These are phyloP conservation scores for Lenzites betulinus DNA, from an alignment of 768 basidiomycete species.

Conservation along the genomic window DNA sequence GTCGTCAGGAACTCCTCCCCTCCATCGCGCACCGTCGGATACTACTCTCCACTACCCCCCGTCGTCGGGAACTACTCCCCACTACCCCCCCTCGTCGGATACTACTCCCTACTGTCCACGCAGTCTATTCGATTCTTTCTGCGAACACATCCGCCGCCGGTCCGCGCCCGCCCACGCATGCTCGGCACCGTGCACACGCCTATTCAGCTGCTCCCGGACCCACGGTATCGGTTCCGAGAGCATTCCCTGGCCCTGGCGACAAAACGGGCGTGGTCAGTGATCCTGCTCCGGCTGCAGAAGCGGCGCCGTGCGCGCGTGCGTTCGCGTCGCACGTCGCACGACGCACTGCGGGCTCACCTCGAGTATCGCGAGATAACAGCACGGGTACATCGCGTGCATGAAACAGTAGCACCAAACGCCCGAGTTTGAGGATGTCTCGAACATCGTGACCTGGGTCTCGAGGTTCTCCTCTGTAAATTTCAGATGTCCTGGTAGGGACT, in stretches of 20 bases:
- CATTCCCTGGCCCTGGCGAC: slow-evolving; percentile 23
- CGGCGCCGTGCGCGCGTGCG: neutral
- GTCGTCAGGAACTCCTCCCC: no score
- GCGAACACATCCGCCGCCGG: no score
- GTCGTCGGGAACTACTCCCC: no score
- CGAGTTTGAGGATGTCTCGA: slow-evolving; percentile 75
- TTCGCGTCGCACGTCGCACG: neutral
- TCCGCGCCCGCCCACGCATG: no score
- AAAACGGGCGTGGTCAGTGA: slow-evolving; percentile 6
- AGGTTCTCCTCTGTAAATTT: slow-evolving; percentile 71
- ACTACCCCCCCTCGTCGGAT: no score
- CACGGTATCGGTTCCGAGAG: slow-evolving; percentile 30
- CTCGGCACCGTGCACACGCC: no score
- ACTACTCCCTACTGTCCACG: no score
- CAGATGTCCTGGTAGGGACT: slow-evolving; percentile 69
- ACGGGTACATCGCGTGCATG: slow-evolving; percentile 75
- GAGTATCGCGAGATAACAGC: slow-evolving; percentile 62
- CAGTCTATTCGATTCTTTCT: no score
- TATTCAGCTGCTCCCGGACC: slow-evolving; percentile 43
- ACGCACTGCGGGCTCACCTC: slow-evolving; percentile 47
- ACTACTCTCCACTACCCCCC: no score
- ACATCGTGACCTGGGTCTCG: slow-evolving; percentile 69
- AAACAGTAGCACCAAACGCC: slow-evolving; percentile 82
- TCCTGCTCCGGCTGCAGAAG: neutral
- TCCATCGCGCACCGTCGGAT: no score